These are phyloP conservation scores for Globisporangium abappressorium DNA, from an alignment of 352 stramenopile species.

Conservation along the genomic window DNA sequence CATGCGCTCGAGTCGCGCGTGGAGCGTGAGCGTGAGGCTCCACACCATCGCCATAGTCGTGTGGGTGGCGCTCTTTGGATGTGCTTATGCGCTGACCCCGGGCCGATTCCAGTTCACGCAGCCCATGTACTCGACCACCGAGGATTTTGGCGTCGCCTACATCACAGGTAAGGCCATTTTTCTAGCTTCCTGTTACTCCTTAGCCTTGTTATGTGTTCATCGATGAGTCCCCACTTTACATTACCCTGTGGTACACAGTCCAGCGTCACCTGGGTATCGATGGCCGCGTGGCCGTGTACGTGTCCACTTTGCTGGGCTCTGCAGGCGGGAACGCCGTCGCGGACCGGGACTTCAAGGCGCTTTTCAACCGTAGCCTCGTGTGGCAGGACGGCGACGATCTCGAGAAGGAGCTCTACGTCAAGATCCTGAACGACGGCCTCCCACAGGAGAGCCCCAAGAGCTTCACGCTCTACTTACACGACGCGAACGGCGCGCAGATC, in stretches of 20 bases:
- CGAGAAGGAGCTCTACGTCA: constrained; percentile 65
- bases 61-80: neutral
- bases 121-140: constrained; percentile 46
- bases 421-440: constrained; percentile 52
- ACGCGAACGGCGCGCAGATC: constrained; percentile 49
- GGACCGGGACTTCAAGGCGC: constrained; percentile 45
- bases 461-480: constrained; percentile 59
- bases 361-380: constrained; percentile 71
- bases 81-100: constrained; percentile 11
- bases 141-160: constrained; percentile 67
- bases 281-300: constrained; percentile 57
- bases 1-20: neutral
- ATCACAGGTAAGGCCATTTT: constrained; percentile 31
- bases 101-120: constrained; percentile 65
- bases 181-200: neutral
- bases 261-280: constrained; percentile 63
- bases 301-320: constrained; percentile 41
- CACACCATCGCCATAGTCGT: too few species aligned
- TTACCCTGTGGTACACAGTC: constrained; percentile 22
- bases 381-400: constrained; percentile 72
- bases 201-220: neutral
- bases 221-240: neutral
- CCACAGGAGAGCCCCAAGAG: constrained; percentile 49
- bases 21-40: neutral
- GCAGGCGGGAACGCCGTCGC: constrained; percentile 44